Conservation (phyloP, 2,329 filamentous ascomycete species). For the Monosporascus sp. region DNA sequence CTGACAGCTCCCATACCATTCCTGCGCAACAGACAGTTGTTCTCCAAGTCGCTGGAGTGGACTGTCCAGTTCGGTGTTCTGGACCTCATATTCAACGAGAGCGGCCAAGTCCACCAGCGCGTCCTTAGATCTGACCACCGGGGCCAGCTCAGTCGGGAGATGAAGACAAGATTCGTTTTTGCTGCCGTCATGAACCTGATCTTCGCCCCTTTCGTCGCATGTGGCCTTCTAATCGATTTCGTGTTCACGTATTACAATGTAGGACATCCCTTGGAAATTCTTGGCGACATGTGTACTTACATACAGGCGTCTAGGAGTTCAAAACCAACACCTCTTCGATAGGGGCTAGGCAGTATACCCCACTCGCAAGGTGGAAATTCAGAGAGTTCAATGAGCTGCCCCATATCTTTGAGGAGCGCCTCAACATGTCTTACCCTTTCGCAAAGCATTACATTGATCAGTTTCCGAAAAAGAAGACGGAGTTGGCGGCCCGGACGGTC, state of each 20-base stretch:
- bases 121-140: conserved; percentile 83
- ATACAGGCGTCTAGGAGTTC: conserved; percentile 63
- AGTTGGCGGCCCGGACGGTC: conserved; percentile 77
- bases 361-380: conserved; percentile 95
- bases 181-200: conserved; percentile 82
- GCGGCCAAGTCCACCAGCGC: conserved; percentile 78
- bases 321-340: conserved; percentile 87
- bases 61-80: conserved; percentile 85
- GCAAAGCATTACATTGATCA: conserved; percentile 90
- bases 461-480: conserved; percentile 91
- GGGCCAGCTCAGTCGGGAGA: conserved; percentile 67
- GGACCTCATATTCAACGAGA: conserved; percentile 88
- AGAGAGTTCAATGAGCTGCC: conserved; percentile 95
- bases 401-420: conserved; percentile 82
- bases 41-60: conserved; percentile 88
- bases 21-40: conserved; percentile 69
- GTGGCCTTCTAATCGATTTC: conserved; percentile 81
- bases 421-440: conserved; percentile 93
- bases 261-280: conserved; percentile 21
- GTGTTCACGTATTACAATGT: conserved; percentile 94
- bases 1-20: conserved; percentile 83
- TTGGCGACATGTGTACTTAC: conserved; percentile 10
- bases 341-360: conserved; percentile 85
- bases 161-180: conserved; percentile 74
- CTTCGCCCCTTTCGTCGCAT: conserved; percentile 79